These are phyloP conservation scores for Debaryomyces prosopidis DNA, from an alignment of 805 yeast species.

Conservation along the genomic window DNA sequence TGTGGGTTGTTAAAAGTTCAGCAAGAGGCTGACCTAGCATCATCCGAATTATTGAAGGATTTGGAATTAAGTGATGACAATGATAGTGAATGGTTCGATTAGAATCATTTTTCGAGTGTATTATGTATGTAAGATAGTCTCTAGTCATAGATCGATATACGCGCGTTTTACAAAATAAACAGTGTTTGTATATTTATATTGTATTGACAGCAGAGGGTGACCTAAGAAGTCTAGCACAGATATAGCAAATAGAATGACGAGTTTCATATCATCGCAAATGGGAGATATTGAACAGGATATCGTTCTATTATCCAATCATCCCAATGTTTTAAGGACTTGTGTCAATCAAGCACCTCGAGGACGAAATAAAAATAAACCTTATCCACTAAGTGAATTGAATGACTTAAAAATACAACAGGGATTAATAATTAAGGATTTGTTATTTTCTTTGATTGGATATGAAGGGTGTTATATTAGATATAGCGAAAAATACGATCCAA, in stretches of 20 bases:
- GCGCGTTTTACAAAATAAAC: neutral
- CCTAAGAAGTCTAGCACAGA: neutral
- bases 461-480: constrained; percentile 80
- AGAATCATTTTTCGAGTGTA: neutral
- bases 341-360: constrained; percentile 8
- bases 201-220: neutral
- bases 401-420: constrained; percentile 68
- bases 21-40: constrained; percentile 60
- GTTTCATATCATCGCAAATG: constrained; percentile 11
- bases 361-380: constrained; percentile 32
- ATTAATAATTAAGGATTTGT: constrained; percentile 65
- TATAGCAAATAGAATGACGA: constrained; percentile 7
- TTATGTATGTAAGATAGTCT: neutral
- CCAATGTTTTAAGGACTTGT: constrained; percentile 15
- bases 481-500: constrained; percentile 59
- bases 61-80: constrained; percentile 33
- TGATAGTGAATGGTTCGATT: constrained; percentile 15
- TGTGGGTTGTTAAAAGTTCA: constrained; percentile 81
- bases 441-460: constrained; percentile 65
- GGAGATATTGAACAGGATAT: constrained; percentile 13
- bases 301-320: constrained; percentile 16
- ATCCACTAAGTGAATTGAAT: constrained; percentile 47
- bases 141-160: neutral
- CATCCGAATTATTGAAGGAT: constrained; percentile 25
- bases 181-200: neutral